These are phyloP conservation scores for Rhizomucor miehei DNA, from an alignment of 371 early-diverging fungal genomes.

Conservation along the genomic window DNA sequence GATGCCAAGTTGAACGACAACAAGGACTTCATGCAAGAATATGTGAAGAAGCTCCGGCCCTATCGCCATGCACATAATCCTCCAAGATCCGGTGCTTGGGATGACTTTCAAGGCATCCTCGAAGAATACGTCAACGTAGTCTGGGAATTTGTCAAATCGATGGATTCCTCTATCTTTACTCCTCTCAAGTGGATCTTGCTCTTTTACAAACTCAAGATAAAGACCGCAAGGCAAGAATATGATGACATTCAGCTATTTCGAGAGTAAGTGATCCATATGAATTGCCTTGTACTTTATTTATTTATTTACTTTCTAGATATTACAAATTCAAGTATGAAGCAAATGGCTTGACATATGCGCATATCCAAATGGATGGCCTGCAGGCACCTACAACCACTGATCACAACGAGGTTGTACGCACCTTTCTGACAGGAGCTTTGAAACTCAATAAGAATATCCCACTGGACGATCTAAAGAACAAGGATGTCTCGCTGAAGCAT, in stretches of 20 bases:
- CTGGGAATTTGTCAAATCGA: slow-evolving; percentile 15
- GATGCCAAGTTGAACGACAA: background rate
- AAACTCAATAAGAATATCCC: too few species aligned
- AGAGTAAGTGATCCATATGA: slow-evolving; percentile 12
- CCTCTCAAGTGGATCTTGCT: slow-evolving; percentile 16
- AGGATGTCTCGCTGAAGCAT: too few species aligned
- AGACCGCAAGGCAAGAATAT: slow-evolving; percentile 19
- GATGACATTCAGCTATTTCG: slow-evolving; percentile 15
- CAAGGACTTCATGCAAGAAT: slow-evolving; percentile 1
- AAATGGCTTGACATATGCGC: too few species aligned
- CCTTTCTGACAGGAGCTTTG: background rate
- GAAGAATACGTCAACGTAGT: slow-evolving; percentile 14
- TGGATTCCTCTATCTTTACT: slow-evolving; percentile 14
- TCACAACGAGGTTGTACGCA: background rate
- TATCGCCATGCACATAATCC: background rate
- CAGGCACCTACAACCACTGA: background rate
- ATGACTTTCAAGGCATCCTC: slow-evolving; percentile 20
- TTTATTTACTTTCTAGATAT: too few species aligned
- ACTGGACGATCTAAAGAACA: too few species aligned
- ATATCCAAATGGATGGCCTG: background rate
- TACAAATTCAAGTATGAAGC: too few species aligned
- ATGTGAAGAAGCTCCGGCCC: slow-evolving; percentile 17
- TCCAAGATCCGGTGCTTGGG: slow-evolving; percentile 8
- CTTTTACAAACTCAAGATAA: slow-evolving; percentile 21
- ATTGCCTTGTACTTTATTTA: too few species aligned